Base-by-base conservation (phyloP, 2,329 filamentous ascomycete species). In the Ophiostoma sp. region DNA sequence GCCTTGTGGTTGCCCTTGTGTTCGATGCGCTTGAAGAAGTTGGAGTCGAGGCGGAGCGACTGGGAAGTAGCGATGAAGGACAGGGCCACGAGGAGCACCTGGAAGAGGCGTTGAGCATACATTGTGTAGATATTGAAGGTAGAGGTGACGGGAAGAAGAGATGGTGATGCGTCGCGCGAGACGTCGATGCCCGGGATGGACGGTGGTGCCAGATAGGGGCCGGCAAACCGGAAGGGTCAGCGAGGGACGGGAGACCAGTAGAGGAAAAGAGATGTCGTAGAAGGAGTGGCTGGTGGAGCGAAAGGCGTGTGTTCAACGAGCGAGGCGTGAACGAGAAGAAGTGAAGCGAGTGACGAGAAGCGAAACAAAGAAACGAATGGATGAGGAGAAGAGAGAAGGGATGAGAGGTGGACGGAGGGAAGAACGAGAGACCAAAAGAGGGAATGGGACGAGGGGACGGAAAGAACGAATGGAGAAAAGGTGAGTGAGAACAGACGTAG, bases 1-100 rank as follows among this genome's bases (percentile, higher is more conserved):
- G 27, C 14, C 40, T 58, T 49, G 44, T 55, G 27, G 27, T 66
- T 45, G 9, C 52, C 40, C 18, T 52, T 47, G 41, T 63, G 9
- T 27, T 64, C 65, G 62, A 67, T 16, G 14, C 58, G 62, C 16
- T 65, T 58, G 38, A 67, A 63, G 41, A 76, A 52, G 66, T 73
- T 71, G 52, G 72, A 69, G 69, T 77, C 73, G 47, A 77, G 69
- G 70, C 76, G 75, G 44, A 77, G 74, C 67, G 77, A 83, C 73
- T 85, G 81, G 62, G 80, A 80, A 49, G 82, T 76, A 63, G 78
- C 78, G 67, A 80, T 71, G 69, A 83, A 74, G 60, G 82, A 82
- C 66, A 85, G 76, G 60, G 81, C 82, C 72, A 84, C 76, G 71
- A 85, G 74, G 68, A 86, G 75, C 69, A 85, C 74, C 73, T 81